Base-by-base conservation (phyloP, 1,284 basidiomycete species). In the Vanrija humicola region DNA sequence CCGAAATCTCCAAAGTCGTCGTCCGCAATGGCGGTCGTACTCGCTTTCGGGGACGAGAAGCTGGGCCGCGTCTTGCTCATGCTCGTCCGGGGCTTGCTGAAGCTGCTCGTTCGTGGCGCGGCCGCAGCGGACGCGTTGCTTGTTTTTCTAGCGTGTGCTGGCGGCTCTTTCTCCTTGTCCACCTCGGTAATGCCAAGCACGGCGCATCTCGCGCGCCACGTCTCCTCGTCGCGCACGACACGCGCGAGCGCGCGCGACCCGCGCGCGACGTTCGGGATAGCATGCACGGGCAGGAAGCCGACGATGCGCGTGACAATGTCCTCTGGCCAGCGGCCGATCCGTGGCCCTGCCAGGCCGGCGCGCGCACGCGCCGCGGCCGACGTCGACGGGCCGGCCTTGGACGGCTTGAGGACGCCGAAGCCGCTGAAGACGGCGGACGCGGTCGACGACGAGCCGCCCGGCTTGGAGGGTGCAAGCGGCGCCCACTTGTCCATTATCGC, bases 271-370 rank as follows among this genome's bases (percentile, higher is more conserved):
- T 83, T 79, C 1, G 88, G 84, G 18, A 94, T 74, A 70, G 92
- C 90, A 23, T 88, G 84, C 16, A 95, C 76, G 5, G 90, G 84
- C 19, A 91, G 79, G 69, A 84, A 82, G 6, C 80, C 77, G 58
- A 93, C 14, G 54, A 95, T 81, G 49, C 86, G 79, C 25, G 88
- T 77, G 69, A 94, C 86, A 5, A 93, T 77, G 64, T 87, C 84
- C 43, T 83, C 81, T 10, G 92, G 90, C 26, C 94, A 83, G 28
- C 83, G 82, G 9, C 92, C 92, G 51, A 94, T 82, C 57, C 83
- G 80, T 43, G 67, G 68, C 1, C 81, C 78, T 38, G 62, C 39
- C 16, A 64, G 56, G 6, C 51, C 52, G 1, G 61, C 55, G 6
- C 65, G 48, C 7, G 54, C 65, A n/a, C 63, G 54, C 3, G 62